These are phyloP conservation scores for Xylaria curta DNA, from an alignment of 495 filamentous ascomycete genomes.

Conservation along the genomic window DNA sequence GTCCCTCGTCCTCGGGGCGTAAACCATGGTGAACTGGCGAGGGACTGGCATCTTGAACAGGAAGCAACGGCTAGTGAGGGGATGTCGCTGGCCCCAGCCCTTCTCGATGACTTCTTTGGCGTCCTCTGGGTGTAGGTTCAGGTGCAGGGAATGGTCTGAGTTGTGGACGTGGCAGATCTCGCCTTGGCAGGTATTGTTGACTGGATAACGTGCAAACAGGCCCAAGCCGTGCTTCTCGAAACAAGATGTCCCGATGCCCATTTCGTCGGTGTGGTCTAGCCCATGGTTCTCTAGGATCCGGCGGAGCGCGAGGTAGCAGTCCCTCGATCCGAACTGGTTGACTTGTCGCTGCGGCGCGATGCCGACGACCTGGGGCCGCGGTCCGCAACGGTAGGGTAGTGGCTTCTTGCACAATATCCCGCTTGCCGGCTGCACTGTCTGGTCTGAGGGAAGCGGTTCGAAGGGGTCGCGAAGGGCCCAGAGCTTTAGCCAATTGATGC, in stretches of 20 bases:
- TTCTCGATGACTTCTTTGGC: constrained; percentile 75
- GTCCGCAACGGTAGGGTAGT: constrained; percentile 65
- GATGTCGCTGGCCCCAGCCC: constrained; percentile 91
- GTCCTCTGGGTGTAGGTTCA: constrained; percentile 79
- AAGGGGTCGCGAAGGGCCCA: constrained; percentile 67
- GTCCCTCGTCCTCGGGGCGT: constrained; percentile 70
- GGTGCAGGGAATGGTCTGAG: constrained; percentile 75
- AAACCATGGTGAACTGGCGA: constrained; percentile 77
- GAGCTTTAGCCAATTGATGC: constrained; percentile 66
- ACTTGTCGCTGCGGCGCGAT: constrained; percentile 83
- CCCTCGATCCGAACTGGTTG: constrained; percentile 62
- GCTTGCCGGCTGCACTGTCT: constrained; percentile 39
- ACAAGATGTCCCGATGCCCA: constrained; percentile 70
- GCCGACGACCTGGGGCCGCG: constrained; percentile 69
- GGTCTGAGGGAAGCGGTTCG: constrained; percentile 46
- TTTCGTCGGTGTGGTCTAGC: constrained; percentile 49
- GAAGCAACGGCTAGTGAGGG: constrained; percentile 65
- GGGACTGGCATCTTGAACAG: constrained; percentile 64
- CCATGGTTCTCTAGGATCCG: constrained; percentile 58
- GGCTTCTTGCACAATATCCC: constrained; percentile 46
- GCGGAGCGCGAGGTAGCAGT: constrained; percentile 60
- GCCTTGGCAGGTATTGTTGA: constrained; percentile 70
- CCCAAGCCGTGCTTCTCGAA: constrained; percentile 82
- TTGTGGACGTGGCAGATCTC: constrained; percentile 85
- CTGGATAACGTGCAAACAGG: constrained; percentile 65